Conservation (phyloP, 2,329 filamentous ascomycete genomes). For the Escovopsis weberi region DNA sequence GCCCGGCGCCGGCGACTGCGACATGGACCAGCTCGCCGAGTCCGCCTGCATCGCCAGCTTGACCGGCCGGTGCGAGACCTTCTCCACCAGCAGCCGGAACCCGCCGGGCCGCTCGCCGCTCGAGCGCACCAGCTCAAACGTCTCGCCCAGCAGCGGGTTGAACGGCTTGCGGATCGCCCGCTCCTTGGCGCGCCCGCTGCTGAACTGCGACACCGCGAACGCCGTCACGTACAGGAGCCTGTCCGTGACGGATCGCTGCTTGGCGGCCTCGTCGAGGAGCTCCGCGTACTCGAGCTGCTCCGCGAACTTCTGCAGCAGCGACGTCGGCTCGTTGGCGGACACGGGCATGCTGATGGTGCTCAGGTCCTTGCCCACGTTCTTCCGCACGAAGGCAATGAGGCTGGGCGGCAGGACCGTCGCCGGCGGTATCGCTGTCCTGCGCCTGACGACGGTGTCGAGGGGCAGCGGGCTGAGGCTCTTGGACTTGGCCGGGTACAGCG, state of each 20-base stretch:
- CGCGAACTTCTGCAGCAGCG: slow-evolving; percentile 72
- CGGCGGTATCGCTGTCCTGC: slow-evolving; percentile 56
- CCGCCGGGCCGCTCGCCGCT: slow-evolving; percentile 58
- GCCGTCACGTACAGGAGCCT: slow-evolving; percentile 75
- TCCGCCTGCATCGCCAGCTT: slow-evolving; percentile 90
- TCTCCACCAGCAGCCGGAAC: slow-evolving; percentile 87
- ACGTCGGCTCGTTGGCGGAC: slow-evolving; percentile 85
- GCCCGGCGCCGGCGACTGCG: slow-evolving; percentile 73
- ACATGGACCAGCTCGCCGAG: slow-evolving; percentile 67
- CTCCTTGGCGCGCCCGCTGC: slow-evolving; percentile 70
- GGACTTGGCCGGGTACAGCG: slow-evolving; percentile 59
- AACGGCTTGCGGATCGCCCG: slow-evolving; percentile 91
- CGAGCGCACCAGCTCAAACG: slow-evolving; percentile 79
- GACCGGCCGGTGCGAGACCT: slow-evolving; percentile 85
- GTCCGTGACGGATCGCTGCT: slow-evolving; percentile 45
- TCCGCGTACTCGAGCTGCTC: slow-evolving; percentile 86
- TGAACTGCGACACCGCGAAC: slow-evolving; percentile 81
- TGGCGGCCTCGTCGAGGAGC: slow-evolving; percentile 62
- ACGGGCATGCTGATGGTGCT: slow-evolving; percentile 97
- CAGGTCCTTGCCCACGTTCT: slow-evolving; percentile 95
- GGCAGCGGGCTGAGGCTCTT: slow-evolving; percentile 69
- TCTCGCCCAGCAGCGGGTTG: slow-evolving; percentile 93
- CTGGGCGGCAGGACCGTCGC: slow-evolving; percentile 74
- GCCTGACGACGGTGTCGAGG: slow-evolving; percentile 45
- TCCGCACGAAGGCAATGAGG: slow-evolving; percentile 84